Evolutionary conservation across 1,284 basidiomycete species (phyloP).

Genomic region (Tilletia walkeri): DNA sequence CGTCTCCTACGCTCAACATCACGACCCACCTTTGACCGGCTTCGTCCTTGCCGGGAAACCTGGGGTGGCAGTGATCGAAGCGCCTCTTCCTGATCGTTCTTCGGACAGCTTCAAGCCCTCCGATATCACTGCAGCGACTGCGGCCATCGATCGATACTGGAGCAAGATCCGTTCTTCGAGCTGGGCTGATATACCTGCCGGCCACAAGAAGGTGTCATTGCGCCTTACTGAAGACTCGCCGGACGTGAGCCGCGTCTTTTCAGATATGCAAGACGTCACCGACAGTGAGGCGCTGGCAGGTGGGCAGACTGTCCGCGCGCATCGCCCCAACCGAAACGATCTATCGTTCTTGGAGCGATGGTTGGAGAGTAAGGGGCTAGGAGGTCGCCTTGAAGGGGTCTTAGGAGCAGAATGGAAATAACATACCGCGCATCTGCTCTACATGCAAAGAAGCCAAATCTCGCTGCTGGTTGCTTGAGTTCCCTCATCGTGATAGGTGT

Average conservation of each 20-base stretch:
- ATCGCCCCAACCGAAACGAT: conserved; percentile 14
- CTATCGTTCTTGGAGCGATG: conserved; percentile 1
- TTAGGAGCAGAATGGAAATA: conserved; percentile 20
- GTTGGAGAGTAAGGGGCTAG: conserved; percentile 4
- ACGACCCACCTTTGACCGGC: conserved; percentile 30
- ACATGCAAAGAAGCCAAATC: no score
- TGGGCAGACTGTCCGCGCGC: conserved; percentile 19
- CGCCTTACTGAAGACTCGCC: conserved; percentile 23
- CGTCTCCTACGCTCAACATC: conserved; percentile 26
- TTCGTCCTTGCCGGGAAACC: conserved; percentile 47
- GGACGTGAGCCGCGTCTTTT: conserved; percentile 17
- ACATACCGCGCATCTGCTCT: background rate
- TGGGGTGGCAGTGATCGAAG: conserved; percentile 39
- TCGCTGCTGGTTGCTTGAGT: no score
- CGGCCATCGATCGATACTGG: conserved; percentile 33
- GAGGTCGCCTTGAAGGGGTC: conserved; percentile 5
- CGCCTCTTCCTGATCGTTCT: conserved; percentile 25
- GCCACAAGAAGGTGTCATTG: conserved; percentile 44
- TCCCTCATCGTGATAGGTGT: no score
- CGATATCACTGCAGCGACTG: conserved; percentile 15
- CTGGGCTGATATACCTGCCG: conserved; percentile 40
- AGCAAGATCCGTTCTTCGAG: conserved; percentile 29
- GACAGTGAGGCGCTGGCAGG: conserved; percentile 28
- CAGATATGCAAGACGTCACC: conserved; percentile 32
- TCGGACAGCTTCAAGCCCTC: background rate